Evolutionary conservation across 495 filamentous ascomycete genomes (phyloP).

Genomic region (Lepraria neglecta): DNA sequence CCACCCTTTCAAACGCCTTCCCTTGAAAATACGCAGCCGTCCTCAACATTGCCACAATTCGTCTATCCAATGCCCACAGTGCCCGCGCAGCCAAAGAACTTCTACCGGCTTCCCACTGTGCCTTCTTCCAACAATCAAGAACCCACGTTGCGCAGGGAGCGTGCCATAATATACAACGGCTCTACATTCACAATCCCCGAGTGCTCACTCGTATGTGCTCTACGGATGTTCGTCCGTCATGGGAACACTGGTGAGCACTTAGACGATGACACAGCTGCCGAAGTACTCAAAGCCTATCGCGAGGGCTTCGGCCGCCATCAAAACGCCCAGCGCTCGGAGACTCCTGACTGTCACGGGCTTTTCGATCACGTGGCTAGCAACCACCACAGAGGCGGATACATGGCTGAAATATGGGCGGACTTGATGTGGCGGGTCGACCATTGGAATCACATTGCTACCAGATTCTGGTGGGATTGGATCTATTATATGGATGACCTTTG

Average conservation of each 20-base stretch:
- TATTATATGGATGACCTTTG: not conserved
- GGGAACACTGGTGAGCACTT: not conserved
- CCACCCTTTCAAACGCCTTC: no score
- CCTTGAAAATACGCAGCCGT: no score
- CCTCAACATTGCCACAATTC: no score
- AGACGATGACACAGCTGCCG: constrained; percentile 1
- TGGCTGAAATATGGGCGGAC: not conserved
- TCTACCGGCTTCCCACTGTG: no score
- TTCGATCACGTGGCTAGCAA: not conserved
- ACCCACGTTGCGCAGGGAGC: not conserved
- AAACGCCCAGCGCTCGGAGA: no score
- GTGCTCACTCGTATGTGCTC: not conserved
- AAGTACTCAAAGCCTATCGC: not conserved
- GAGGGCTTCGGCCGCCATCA: not conserved
- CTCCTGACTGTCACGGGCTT: not conserved
- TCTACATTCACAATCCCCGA: not conserved
- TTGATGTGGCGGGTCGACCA: not conserved
- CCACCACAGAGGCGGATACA: not conserved
- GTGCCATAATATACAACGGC: not conserved
- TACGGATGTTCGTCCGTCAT: not conserved
- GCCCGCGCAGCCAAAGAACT: no score
- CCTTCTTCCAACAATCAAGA: not conserved
- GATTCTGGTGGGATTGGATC: constrained; percentile 5
- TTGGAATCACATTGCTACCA: not conserved
- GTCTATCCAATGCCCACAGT: no score